Evolutionary conservation across 495 filamentous ascomycete species (phyloP).

Genomic region (Penicillium arizonense): DNA sequence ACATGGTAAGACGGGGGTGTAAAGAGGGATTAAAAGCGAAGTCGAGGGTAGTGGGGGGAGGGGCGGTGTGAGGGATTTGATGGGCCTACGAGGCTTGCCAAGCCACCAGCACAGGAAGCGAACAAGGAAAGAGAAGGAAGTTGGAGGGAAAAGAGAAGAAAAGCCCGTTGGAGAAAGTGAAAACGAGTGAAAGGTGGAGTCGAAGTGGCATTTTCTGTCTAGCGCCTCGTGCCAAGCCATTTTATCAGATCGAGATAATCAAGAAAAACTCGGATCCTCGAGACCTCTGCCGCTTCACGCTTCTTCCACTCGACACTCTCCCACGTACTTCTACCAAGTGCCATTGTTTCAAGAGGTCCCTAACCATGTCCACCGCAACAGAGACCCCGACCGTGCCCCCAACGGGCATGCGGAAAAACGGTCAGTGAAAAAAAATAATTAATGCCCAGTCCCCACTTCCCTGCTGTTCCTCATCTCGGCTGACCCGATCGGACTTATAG

Average conservation of each 20-base stretch:
- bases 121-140: conserved; percentile 3
- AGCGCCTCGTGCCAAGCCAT: conserved; percentile 22
- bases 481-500: conserved; percentile 46
- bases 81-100: conserved; percentile 11
- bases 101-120: conserved; percentile 21
- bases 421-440: conserved; percentile 19
- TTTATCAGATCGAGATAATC: conserved; percentile 34
- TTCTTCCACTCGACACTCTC: background rate
- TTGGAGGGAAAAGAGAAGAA: conserved; percentile 1
- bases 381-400: conserved; percentile 17
- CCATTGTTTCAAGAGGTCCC: background rate
- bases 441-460: conserved; percentile 8
- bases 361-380: conserved; percentile 26
- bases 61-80: conserved; percentile 40
- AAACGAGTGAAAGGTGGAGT: conserved; percentile 14
- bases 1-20: conserved; percentile 16
- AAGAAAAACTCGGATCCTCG: conserved; percentile 18
- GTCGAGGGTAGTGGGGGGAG: conserved; percentile 11
- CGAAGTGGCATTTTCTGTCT: conserved; percentile 25
- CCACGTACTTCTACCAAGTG: background rate
- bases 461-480: conserved; percentile 12
- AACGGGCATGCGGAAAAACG: conserved; percentile 48
- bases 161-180: conserved; percentile 4
- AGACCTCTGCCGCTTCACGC: conserved; percentile 1
- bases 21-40: conserved; percentile 16